A percentile compares a stretch with the other conserved stretches of the same genome.
These are phyloP conservation scores for Auriculariales sp. DNA, from an alignment of 768 basidiomycete genomes.

Conservation along the genomic window DNA sequence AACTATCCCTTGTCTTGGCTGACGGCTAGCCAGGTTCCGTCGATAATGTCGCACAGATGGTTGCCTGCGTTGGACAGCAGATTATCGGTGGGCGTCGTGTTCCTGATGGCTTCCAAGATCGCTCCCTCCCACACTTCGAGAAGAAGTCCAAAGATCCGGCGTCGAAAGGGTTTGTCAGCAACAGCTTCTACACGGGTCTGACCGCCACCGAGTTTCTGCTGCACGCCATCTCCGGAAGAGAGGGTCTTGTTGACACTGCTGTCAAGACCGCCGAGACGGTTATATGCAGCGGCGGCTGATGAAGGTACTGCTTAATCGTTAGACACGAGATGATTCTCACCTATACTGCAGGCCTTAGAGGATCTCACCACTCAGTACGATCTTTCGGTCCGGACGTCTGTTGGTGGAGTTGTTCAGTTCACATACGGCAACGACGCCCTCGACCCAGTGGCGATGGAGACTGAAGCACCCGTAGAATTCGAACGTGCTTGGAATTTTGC, in stretches of 20 bases:
- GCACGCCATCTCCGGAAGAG: conserved; percentile 97
- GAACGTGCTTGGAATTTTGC: conserved; percentile 79
- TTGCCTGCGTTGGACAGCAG: conserved; percentile 98
- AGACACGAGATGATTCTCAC: too few species aligned
- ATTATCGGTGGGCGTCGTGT: conserved; percentile 98
- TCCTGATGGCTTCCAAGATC: conserved; percentile 96
- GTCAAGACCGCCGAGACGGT: conserved; percentile 98
- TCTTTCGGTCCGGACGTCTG: conserved; percentile 85
- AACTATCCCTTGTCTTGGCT: neutral
- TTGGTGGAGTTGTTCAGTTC: conserved; percentile 94
- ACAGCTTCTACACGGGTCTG: conserved; percentile 90
- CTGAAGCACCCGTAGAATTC: conserved; percentile 88
- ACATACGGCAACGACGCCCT: conserved; percentile 93
- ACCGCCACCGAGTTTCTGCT: conserved; percentile 92
- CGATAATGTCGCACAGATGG: conserved; percentile 99
- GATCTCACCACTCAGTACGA: conserved; percentile 96
- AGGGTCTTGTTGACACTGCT: conserved; percentile 97
- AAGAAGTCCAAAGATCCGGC: conserved; percentile 95
- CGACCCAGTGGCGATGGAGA: conserved; percentile 92
- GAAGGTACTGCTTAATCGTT: too few species aligned
- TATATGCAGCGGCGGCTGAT: conserved; percentile 99
- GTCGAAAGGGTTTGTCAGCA: conserved; percentile 95
- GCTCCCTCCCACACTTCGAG: conserved; percentile 95
- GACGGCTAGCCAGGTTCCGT: conserved; percentile 55
- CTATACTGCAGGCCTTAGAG: conserved; percentile 68